Conservation (phyloP, 73 alveolate species). For the Symbiodinium natans region DNA sequence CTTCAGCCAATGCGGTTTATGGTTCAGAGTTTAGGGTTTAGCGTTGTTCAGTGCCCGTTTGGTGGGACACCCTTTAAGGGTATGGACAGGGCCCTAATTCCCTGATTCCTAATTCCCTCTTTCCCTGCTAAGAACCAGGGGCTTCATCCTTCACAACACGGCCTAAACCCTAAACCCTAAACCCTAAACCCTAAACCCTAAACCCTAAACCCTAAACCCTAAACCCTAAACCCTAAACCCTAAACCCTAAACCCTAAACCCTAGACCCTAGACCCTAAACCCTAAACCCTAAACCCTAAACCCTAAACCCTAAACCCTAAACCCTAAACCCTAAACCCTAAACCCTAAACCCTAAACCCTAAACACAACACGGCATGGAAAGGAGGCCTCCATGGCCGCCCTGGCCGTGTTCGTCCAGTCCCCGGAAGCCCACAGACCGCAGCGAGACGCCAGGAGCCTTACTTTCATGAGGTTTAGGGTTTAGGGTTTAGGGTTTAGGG, state of each 20-base stretch:
- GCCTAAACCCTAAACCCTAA: background rate
- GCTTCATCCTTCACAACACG: too few relatives aligned
- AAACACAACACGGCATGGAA: too few relatives aligned
- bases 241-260: background rate
- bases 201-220: background rate
- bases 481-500: too few relatives aligned
- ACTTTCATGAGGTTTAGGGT: too few relatives aligned
- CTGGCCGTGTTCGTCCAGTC: background rate
- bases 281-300: background rate
- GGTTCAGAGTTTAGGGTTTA: too few relatives aligned
- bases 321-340: background rate
- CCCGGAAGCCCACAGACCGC: conserved; percentile 34
- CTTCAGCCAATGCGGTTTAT: too few relatives aligned
- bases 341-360: background rate
- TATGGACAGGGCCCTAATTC: too few relatives aligned
- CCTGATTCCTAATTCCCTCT: too few relatives aligned
- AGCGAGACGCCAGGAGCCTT: conserved; percentile 15
- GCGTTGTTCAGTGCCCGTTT: too few relatives aligned
- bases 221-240: background rate
- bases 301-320: background rate
- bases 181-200: background rate
- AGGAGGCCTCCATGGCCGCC: background rate
- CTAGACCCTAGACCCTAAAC: too few relatives aligned
- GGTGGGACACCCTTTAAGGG: too few relatives aligned
- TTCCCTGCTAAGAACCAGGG: too few relatives aligned